These are phyloP conservation scores for Boletus holoroseus DNA, from an alignment of 1,284 basidiomycete genomes.

Conservation along the genomic window DNA sequence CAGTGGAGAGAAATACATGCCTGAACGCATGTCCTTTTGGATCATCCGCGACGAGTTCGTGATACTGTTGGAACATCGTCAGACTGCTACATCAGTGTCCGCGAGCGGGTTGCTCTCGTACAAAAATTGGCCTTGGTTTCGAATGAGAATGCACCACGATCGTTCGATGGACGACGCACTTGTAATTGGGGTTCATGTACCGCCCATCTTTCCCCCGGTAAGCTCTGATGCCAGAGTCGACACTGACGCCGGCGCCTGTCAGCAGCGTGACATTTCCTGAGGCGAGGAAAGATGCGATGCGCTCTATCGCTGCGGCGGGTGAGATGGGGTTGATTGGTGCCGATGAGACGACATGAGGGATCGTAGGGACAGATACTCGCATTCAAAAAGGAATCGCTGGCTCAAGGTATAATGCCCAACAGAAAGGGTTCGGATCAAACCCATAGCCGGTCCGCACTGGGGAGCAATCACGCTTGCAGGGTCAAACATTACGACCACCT, in stretches of 20 bases:
- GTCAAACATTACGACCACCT: neutral
- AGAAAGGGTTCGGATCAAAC: neutral
- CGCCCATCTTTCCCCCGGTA: slow-evolving; percentile 79
- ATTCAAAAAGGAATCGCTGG: slow-evolving; percentile 35
- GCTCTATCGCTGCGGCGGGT: slow-evolving; percentile 53
- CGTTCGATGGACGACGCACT: slow-evolving; percentile 42
- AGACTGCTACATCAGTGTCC: slow-evolving; percentile 1
- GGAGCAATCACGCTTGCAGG: neutral
- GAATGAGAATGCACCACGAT: neutral
- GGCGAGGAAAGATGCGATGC: slow-evolving; percentile 62
- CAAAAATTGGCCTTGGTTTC: slow-evolving; percentile 52
- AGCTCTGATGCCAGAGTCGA: slow-evolving; percentile 87
- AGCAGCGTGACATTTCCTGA: slow-evolving; percentile 68
- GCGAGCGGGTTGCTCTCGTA: slow-evolving; percentile 19
- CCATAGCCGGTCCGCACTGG: neutral
- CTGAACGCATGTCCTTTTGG: slow-evolving; percentile 62
- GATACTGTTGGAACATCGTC: slow-evolving; percentile 48
- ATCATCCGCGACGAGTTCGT: slow-evolving; percentile 72
- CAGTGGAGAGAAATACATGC: slow-evolving; percentile 34
- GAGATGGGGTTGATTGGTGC: slow-evolving; percentile 42
- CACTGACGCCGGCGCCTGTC: slow-evolving; percentile 88
- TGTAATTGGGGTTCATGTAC: slow-evolving; percentile 89
- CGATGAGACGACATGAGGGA: slow-evolving; percentile 55
- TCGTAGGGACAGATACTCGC: slow-evolving; percentile 77
- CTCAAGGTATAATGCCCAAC: neutral